Evolutionary conservation across 257 asterid species (phyloP).

Genomic region (Gentiana dahurica): DNA sequence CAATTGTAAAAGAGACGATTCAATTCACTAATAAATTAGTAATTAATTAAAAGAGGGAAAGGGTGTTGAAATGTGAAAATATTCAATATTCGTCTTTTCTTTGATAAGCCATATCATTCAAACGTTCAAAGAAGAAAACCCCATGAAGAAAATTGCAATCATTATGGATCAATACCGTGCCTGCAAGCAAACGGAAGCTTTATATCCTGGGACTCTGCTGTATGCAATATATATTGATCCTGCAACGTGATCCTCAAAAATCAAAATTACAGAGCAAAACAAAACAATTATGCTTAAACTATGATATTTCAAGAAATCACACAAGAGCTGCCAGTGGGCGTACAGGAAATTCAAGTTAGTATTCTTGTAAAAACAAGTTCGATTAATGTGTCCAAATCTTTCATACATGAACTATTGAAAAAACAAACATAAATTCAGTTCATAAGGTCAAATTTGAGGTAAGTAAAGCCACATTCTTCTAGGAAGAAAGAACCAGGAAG

Average conservation of each 20-base stretch:
- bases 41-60: not conserved
- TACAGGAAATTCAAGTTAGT: not conserved
- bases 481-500: too few species aligned
- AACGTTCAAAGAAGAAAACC: not conserved
- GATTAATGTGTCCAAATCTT: too few species aligned
- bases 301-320: not conserved
- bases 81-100: too few species aligned
- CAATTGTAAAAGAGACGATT: not conserved
- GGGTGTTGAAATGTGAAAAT: too few species aligned
- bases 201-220: slow-evolving; percentile 84
- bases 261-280: not conserved
- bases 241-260: slow-evolving; percentile 22
- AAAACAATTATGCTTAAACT: not conserved
- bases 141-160: not conserved
- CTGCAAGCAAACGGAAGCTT: slow-evolving; percentile 91
- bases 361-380: not conserved
- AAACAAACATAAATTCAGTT: too few species aligned
- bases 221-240: slow-evolving; percentile 91
- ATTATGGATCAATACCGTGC: slow-evolving; percentile 60
- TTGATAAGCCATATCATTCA: too few species aligned
- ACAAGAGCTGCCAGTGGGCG: too few species aligned
- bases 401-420: too few species aligned
- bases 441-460: too few species aligned
- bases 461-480: too few species aligned
- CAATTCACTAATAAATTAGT: not conserved